Evolutionary conservation across 1,284 basidiomycete species (phyloP).

Genomic region (Inonotus obliquus): DNA sequence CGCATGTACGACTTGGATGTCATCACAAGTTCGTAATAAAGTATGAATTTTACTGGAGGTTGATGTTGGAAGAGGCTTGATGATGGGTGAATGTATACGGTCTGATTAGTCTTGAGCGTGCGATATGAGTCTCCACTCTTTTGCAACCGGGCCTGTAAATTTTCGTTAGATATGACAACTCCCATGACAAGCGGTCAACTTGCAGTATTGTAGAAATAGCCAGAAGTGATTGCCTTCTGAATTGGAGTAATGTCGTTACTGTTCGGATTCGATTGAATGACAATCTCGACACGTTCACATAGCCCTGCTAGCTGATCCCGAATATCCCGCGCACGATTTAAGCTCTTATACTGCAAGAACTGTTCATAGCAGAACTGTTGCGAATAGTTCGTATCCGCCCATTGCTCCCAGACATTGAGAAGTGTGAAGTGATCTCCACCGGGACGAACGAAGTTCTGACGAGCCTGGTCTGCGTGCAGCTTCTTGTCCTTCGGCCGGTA

Average conservation of each 20-base stretch:
- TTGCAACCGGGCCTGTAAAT: conserved; percentile 71
- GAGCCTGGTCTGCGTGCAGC: conserved; percentile 91
- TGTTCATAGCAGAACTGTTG: conserved; percentile 96
- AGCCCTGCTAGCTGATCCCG: conserved; percentile 91
- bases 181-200: conserved; percentile 25
- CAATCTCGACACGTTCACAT: conserved; percentile 95
- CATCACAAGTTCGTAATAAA: conserved; percentile 95
- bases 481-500: conserved; percentile 98
- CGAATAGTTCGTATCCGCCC: conserved; percentile 95
- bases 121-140: conserved; percentile 91
- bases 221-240: conserved; percentile 92
- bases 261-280: conserved; percentile 85
- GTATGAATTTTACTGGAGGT: conserved; percentile 84
- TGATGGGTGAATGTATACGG: conserved; percentile 95
- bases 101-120: conserved; percentile 92
- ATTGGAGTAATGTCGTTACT: conserved; percentile 87
- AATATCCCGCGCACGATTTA: conserved; percentile 93
- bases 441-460: conserved; percentile 91
- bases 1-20: conserved; percentile 84
- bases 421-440: conserved; percentile 99
- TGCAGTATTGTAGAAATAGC: conserved; percentile 95
- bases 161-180: background rate
- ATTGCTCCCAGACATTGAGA: conserved; percentile 97
- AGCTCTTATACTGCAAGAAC: conserved; percentile 95
- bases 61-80: conserved; percentile 94